phyloP scores from a whole-genome alignment of 2,329 filamentous ascomycete genomes.

The Trichoderma cornu-damae region DNA sequence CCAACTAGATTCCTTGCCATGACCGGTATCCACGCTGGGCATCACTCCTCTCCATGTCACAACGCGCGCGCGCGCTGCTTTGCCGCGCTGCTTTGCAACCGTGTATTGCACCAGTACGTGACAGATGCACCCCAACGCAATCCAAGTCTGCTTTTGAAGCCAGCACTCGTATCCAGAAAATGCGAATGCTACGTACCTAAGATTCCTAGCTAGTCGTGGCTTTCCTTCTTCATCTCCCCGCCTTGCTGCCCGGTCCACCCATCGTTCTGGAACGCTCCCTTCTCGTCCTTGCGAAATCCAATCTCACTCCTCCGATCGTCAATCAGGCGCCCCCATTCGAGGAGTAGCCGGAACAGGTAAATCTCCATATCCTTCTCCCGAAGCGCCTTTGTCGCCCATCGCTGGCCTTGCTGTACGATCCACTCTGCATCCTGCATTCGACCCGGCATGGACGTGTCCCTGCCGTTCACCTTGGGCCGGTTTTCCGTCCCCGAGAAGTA shows the following conservation, averaged over 20 bases:
- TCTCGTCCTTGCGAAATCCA: conserved; percentile 31
- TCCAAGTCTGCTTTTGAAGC: neutral
- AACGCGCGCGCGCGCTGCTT: neutral
- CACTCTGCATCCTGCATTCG: conserved; percentile 51
- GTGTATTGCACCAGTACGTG: neutral
- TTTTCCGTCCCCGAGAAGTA: conserved; percentile 62
- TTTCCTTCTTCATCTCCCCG: conserved; percentile 2
- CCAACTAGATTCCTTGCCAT: neutral
- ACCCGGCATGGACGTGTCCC: conserved; percentile 43
- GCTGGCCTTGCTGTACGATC: conserved; percentile 61
- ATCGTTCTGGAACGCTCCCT: conserved; percentile 29
- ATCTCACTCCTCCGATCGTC: conserved; percentile 54
- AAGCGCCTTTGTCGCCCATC: conserved; percentile 60
- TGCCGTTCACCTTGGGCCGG: conserved; percentile 40
- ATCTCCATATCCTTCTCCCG: conserved; percentile 72
- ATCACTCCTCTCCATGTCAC: conserved; percentile 3
- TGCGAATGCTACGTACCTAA: conserved; percentile 3
- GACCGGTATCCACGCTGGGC: conserved; percentile 3
- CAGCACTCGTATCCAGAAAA: neutral
- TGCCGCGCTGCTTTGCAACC: neutral
- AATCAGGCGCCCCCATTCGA: conserved; percentile 70
- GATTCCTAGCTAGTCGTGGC: neutral
- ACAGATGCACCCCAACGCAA: conserved; percentile 15
- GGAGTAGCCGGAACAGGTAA: conserved; percentile 69
- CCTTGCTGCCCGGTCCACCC: conserved; percentile 27